Evolutionary conservation across 1,284 basidiomycete genomes (phyloP), one percentile per base, ranked within the genome.

Genomic region (Mrakiaceae sp.): DNA sequence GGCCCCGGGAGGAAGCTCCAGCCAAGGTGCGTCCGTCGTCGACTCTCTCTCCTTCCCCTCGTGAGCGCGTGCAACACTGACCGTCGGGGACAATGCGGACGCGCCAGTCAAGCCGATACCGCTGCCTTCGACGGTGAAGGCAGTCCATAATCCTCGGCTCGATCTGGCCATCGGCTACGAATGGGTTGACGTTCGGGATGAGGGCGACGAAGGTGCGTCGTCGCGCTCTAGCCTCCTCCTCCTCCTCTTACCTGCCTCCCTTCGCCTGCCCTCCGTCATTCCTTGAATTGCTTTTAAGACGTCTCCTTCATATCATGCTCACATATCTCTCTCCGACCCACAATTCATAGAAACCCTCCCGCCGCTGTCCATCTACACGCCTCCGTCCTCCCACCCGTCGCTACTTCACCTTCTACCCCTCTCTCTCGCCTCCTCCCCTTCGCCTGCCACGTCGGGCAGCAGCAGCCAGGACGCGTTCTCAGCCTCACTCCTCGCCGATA

Each of bases 341-440:
- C 27, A 27, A 27, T 27, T 27, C 54, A 16, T 71, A 91, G 90
- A 93, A 76, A 90, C 85, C 55, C 80, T 91, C 63, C 87, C 89
- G 47, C 86, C 89, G 64, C 76, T 96, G 48, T 93, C 91, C 43
- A 83, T 96, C 52, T 94, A 91, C 74, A 90, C 87, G 16, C 86
- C 94, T 3, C 89, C 92, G 0, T 91, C 90, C 0, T 85, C 87
- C 4, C 80, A 86, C 14, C 76, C 81, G 0, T 81, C 87, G 2
- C 87, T 91, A 70, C 84, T 86, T 2, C 78, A 85, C 2, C 77
- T 98, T n/a, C 74, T 97, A 1, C 88, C 90, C 0, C 84, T 88
- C 68, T 90, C 93, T 65, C 78, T 96, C 16, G 87, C 90, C 0
- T 85, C 88, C 5, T 64, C 44, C 39, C 16, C 58, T 27, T 49